phyloP scores from a whole-genome alignment of 345 rosid species.

The Linum lewisii region DNA sequence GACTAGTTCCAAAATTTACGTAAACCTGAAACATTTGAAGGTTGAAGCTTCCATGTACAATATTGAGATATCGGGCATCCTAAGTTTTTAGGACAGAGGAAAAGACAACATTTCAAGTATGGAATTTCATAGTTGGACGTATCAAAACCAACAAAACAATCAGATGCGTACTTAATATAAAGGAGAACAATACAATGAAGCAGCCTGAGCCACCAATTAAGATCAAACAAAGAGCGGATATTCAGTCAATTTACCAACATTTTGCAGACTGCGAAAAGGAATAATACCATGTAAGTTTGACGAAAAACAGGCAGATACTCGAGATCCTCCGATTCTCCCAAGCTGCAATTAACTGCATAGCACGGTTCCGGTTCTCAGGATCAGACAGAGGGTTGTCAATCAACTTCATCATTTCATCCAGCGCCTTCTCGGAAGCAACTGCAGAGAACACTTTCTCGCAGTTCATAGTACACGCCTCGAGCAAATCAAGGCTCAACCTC shows the following conservation, averaged over 20 bases:
- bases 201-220: background rate
- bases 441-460: slow-evolving; percentile 74
- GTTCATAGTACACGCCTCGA: slow-evolving; percentile 67
- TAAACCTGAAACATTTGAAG: background rate
- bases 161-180: too few species aligned
- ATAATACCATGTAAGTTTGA: slow-evolving; percentile 56
- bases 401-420: slow-evolving; percentile 84
- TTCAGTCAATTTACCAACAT: background rate
- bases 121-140: background rate
- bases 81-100: background rate
- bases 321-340: slow-evolving; percentile 73
- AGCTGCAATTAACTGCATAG: slow-evolving; percentile 59
- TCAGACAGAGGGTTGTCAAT: slow-evolving; percentile 46
- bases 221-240: background rate
- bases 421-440: slow-evolving; percentile 61
- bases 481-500: slow-evolving; percentile 59
- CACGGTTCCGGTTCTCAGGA: slow-evolving; percentile 41
- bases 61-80: background rate
- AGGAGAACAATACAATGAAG: background rate
- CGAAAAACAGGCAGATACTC: slow-evolving; percentile 69
- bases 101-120: background rate
- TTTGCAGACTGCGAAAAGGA: background rate
- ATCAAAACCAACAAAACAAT: background rate
- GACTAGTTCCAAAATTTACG: background rate
- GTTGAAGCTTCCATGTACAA: background rate